Base-by-base conservation (phyloP, 2,329 filamentous ascomycete species). In the Parastagonospora avenae region DNA sequence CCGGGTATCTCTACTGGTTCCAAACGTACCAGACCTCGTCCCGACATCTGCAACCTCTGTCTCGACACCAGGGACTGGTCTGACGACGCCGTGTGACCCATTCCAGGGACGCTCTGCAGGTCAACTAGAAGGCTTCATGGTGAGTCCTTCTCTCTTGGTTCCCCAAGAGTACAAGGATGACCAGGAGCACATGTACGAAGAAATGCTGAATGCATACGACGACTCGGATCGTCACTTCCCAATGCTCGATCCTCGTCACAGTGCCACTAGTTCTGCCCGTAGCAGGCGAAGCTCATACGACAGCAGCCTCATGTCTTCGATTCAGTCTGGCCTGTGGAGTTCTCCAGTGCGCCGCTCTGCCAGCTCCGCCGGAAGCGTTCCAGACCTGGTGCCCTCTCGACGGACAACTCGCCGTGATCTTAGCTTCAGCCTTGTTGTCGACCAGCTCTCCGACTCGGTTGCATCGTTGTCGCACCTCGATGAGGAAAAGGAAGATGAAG, bases 281-380 rank as follows among this genome's bases (percentile, higher is more conserved):
- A 81, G 76, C 61, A 81, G 82, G 55, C 79, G 79, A 57, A 82
- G 80, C 63, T 84, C 81, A 4, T 81, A 83, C 50, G 81, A 84
- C 62, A 83, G 80, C 63, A 77, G 82, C 55, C 76, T 82, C 35
- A 71, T 81, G 45, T 82, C 80, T 6, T 68, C 64, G 6, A 59
- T 61, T 12, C 64, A 66, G 39, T 70, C 67, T 12, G 63, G 66
- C 24, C 64, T 70, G 4, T 68, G 72, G 65, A 69, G 62, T 45
- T 68, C 70, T 12, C 67, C 69, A 4, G 47, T 70, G 9, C 67
- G 70, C 29, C 70, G 68, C 29, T 74, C 72, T 39, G 70, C 69
- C 28, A 70, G 71, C 52, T 75, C 73, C 19, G 66, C 68, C 28
- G 72, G 72, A 15, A 74, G 71, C 43, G 54, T 75, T 11, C 73